Evolutionary conservation across 495 filamentous ascomycete genomes (phyloP).

Genomic region (Aspergillus sclerotioniger): DNA sequence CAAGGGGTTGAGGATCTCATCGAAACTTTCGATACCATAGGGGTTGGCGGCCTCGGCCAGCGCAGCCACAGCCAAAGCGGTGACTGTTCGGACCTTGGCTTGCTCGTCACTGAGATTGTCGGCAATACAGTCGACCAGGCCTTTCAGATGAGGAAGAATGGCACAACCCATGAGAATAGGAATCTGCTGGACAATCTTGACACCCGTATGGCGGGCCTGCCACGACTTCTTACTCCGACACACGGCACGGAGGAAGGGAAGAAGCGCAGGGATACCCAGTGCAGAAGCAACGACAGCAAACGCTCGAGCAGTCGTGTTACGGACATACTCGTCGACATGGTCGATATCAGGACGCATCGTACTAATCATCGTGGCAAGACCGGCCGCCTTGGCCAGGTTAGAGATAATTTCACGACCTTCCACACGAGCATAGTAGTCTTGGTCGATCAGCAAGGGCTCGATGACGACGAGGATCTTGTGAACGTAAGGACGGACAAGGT

Average conservation of each 20-base stretch:
- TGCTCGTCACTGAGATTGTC: conserved; percentile 97
- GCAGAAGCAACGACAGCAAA: conserved; percentile 98
- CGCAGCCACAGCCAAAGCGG: conserved; percentile 90
- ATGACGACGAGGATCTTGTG: conserved; percentile 99
- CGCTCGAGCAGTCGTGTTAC: conserved; percentile 96
- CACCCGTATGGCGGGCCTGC: conserved; percentile 98
- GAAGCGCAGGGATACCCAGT: conserved; percentile 89
- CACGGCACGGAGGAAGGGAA: conserved; percentile 93
- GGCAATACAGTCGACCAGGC: conserved; percentile 92
- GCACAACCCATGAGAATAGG: conserved; percentile 99
- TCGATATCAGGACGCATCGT: conserved; percentile 99
- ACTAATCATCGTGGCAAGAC: conserved; percentile 98
- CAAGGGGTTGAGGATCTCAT: conserved; percentile 93
- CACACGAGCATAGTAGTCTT: conserved; percentile 98
- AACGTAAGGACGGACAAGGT: conserved; percentile 92
- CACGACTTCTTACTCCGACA: conserved; percentile 98
- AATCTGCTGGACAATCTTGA: conserved; percentile 98
- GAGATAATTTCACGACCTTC: conserved; percentile 99
- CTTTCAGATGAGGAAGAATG: conserved; percentile 92
- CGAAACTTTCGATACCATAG: conserved; percentile 98
- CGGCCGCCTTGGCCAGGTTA: conserved; percentile 93
- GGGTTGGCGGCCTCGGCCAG: conserved; percentile 95
- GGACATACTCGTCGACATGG: conserved; percentile 97
- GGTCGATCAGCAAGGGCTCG: conserved; percentile 96
- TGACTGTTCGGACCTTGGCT: conserved; percentile 94